These are phyloP conservation scores for Emergomyces africanus DNA, from an alignment of 2,329 filamentous ascomycete species.

Conservation along the genomic window DNA sequence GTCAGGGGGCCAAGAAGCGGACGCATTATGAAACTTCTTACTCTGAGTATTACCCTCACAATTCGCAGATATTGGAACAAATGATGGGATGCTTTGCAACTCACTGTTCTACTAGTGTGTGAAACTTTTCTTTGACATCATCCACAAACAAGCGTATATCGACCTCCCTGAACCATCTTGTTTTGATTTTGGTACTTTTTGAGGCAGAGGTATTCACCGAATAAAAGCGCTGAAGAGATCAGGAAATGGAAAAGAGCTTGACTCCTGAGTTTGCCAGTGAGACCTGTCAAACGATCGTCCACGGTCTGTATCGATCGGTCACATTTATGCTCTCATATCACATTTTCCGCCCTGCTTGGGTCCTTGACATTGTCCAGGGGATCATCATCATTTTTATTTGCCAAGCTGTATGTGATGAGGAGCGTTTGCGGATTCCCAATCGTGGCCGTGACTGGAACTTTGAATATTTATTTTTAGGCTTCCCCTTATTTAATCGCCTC, in stretches of 20 bases:
- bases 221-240: not conserved
- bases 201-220: not conserved
- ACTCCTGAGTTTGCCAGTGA: not conserved
- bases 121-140: not conserved
- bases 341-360: not conserved
- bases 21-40: not conserved
- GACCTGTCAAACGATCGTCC: not conserved
- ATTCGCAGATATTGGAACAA: not conserved
- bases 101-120: not conserved
- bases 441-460: constrained; percentile 29
- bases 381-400: not conserved
- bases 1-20: no score
- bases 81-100: not conserved
- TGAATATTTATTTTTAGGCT: constrained; percentile 54
- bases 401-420: not conserved
- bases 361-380: not conserved
- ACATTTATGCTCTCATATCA: not conserved
- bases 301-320: not conserved
- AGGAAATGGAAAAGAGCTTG: not conserved
- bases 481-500: constrained; percentile 42
- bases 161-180: not conserved
- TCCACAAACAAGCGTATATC: not conserved
- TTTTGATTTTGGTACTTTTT: not conserved
- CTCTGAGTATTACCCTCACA: not conserved
- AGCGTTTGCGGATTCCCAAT: not conserved